Percentiles rank a stretch among this genome's conserved stretches.
Conservation (phyloP, 2,329 filamentous ascomycete species). For the Metarhizium guizhouense region DNA sequence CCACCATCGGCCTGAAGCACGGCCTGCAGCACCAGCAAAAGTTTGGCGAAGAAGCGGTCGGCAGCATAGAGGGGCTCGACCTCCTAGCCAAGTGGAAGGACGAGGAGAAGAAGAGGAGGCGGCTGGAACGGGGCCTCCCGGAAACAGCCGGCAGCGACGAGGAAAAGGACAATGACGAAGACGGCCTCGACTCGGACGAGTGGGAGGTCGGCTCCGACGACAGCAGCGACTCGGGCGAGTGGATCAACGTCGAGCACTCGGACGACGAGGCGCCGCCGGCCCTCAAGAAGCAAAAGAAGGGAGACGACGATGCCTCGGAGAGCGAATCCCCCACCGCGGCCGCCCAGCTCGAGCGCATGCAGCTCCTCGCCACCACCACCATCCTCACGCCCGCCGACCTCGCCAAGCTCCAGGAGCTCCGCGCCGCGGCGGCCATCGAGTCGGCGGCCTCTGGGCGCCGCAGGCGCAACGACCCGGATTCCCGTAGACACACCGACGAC, state of each 20-base stretch:
- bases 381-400: conserved; percentile 94
- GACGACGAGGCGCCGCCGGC: conserved; percentile 66
- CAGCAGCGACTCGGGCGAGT: conserved; percentile 69
- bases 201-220: conserved; percentile 55
- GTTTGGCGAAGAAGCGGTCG: conserved; percentile 73
- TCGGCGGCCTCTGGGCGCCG: conserved; percentile 42
- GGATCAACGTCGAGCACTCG: conserved; percentile 85
- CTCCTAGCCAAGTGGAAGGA: conserved; percentile 90
- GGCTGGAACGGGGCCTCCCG: conserved; percentile 57
- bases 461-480: conserved; percentile 37
- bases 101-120: conserved; percentile 70
- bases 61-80: conserved; percentile 86
- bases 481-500: conserved; percentile 68
- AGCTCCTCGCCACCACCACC: conserved; percentile 79
- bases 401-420: conserved; percentile 86
- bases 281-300: conserved; percentile 34
- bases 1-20: conserved; percentile 68
- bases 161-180: conserved; percentile 51
- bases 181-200: conserved; percentile 43
- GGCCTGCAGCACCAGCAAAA: conserved; percentile 68
- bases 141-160: conserved; percentile 54
- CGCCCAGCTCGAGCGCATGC: conserved; percentile 42
- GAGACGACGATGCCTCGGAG: conserved; percentile 13
- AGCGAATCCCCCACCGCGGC: conserved; percentile 28
- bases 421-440: conserved; percentile 61